Evolutionary conservation across 805 yeast genomes (phyloP), one percentile per base, ranked within the genome.

Genomic region (Sungouiella blattae): DNA sequence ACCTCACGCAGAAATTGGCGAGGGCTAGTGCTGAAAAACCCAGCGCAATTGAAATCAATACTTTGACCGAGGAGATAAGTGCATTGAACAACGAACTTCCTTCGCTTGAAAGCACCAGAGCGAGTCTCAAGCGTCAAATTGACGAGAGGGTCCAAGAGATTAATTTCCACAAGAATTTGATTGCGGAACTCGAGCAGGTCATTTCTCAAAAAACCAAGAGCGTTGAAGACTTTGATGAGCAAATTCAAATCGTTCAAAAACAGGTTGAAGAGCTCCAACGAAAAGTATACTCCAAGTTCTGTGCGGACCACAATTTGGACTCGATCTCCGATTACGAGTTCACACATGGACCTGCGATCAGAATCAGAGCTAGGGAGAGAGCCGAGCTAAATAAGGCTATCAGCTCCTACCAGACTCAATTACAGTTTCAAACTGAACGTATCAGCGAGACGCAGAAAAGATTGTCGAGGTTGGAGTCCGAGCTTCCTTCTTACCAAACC

Each of bases 291-390:
- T 31, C 53, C 7, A 69, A 57, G 0, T 84, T 88, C 52, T 81
- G 89, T 37, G 36, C 52, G 1, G 65, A 59, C 37, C 60, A 80
- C 34, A 77, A 78, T 0, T 77, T 87, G 47, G 54, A 61, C 6
- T 58, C 63, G 21, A 77, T 87, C 26, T 66, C 71, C 30, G 87
- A 82, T 22, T 88, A 83, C 53, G 96, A 88, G 54, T 65, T 64
- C 28, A 65, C 75, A 9, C 84, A 81, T 36, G 89, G 91, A 5
- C 64, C 75, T 4, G 58, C 73, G 4, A 50, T 75, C 32, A 67
- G 84, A 50, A 67, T 68, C 21, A 75, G 77, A 34, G 67, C 80
- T 1, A 77, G 75, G 40, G 87, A 83, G 50, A 65, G 79, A 29
- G 69, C 83, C 1, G 78, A 78, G 43, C 74, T 75, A 39, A 64